These are phyloP conservation scores for Mortierella antarctica DNA, from an alignment of 192 early-diverging fungal genomes.

Conservation along the genomic window DNA sequence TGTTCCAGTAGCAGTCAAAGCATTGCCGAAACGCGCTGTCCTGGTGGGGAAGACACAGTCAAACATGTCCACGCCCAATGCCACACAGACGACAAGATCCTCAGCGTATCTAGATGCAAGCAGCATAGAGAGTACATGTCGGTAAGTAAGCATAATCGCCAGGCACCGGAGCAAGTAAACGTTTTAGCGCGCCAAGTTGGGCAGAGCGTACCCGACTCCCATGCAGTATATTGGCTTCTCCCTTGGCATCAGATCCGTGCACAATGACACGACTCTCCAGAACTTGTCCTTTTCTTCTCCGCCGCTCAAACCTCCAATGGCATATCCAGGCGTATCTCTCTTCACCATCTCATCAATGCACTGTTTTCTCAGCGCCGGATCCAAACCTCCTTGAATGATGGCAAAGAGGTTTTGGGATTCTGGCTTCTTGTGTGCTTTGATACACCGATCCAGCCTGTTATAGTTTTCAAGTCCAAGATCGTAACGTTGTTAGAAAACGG, in stretches of 20 bases:
- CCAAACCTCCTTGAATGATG: conserved; percentile 89
- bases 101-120: conserved; percentile 69
- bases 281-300: conserved; percentile 89
- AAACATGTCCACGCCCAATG: conserved; percentile 91
- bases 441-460: conserved; percentile 77
- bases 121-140: background rate
- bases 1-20: conserved; percentile 78
- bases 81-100: conserved; percentile 86
- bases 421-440: conserved; percentile 76
- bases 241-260: conserved; percentile 83
- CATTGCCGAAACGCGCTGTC: conserved; percentile 91
- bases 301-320: conserved; percentile 87
- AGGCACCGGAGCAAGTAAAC: background rate
- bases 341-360: conserved; percentile 85
- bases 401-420: conserved; percentile 86
- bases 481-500: background rate
- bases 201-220: conserved; percentile 76
- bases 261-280: conserved; percentile 83
- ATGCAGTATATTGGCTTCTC: conserved; percentile 92
- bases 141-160: background rate
- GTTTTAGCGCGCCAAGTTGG: background rate
- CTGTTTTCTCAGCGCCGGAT: conserved; percentile 71
- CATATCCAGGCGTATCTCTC: conserved; percentile 85
- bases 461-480: background rate
- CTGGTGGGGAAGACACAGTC: conserved; percentile 93